Conservation (phyloP, 108 stramenopile genomes). For the Cyclotella baltica region DNA sequence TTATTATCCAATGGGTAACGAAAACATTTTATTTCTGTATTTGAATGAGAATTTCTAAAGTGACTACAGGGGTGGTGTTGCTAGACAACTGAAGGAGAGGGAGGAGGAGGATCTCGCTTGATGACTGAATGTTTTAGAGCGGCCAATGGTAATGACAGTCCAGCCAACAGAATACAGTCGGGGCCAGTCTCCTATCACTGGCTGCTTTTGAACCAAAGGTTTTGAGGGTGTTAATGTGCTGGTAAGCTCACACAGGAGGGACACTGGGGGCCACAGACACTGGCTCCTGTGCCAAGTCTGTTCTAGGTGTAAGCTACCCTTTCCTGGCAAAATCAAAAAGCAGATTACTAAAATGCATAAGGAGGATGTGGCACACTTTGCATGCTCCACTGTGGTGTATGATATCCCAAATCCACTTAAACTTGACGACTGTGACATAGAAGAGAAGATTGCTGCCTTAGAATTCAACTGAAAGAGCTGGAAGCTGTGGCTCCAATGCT, state of each 20-base stretch:
- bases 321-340: not conserved
- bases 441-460: not conserved
- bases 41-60: too few relatives aligned
- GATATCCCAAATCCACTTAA: not conserved
- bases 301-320: not conserved
- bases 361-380: not conserved
- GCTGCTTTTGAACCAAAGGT: not conserved
- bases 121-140: not conserved
- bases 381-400: not conserved
- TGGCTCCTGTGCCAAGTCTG: not conserved
- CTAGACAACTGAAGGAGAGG: too few relatives aligned
- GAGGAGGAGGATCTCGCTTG: too few relatives aligned
- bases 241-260: not conserved
- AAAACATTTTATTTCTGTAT: too few relatives aligned
- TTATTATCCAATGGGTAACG: too few relatives aligned
- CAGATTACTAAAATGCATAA: not conserved
- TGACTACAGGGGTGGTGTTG: too few relatives aligned
- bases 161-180: not conserved
- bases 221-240: not conserved
- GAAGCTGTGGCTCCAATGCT: constrained; percentile 1
- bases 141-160: not conserved
- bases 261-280: not conserved
- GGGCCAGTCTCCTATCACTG: not conserved
- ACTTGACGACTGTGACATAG: not conserved
- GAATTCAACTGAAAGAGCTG: not conserved